A percentile compares a stretch with the other conserved stretches of the same genome.
phyloP scores from a whole-genome alignment of 2,329 filamentous ascomycete species.

The Aspergillus melleus region DNA sequence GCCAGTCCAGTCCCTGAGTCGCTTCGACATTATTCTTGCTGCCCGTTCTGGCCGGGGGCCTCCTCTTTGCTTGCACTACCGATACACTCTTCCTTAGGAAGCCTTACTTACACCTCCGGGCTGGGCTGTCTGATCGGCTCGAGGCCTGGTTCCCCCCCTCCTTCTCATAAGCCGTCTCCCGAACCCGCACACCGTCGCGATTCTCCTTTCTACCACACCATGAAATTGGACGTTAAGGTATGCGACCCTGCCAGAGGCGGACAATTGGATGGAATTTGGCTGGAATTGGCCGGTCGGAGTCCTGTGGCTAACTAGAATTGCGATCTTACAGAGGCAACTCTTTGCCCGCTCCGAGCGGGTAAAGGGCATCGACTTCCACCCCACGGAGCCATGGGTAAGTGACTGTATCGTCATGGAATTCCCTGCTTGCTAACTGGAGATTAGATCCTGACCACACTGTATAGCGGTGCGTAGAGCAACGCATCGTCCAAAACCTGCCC shows the following conservation, averaged over 20 bases:
- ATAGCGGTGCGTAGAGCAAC: conserved; percentile 68
- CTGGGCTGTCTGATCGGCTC: conserved; percentile 37
- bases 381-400: conserved; percentile 88
- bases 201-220: conserved; percentile 40
- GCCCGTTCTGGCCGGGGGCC: conserved; percentile 22
- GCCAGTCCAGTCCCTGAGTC: conserved; percentile 17
- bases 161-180: conserved; percentile 30
- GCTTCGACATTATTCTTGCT: conserved; percentile 11
- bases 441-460: conserved; percentile 82
- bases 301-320: conserved; percentile 41
- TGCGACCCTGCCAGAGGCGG: conserved; percentile 15
- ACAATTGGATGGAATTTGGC: neutral
- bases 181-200: conserved; percentile 38
- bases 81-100: conserved; percentile 11
- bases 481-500: conserved; percentile 3
- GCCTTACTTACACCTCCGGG: conserved; percentile 16
- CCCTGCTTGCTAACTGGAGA: conserved; percentile 22
- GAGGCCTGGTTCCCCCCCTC: conserved; percentile 30
- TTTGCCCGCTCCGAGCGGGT: conserved; percentile 92
- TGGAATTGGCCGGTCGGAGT: conserved; percentile 6
- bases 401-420: conserved; percentile 2
- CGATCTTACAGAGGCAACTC: conserved; percentile 65
- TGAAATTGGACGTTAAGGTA: conserved; percentile 64
- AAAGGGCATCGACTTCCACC: conserved; percentile 96
- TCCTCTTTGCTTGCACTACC: conserved; percentile 8